A percentile compares a stretch with the other conserved stretches of the same genome.
phyloP scores from a whole-genome alignment of 179 eudicot species.

The Nepenthes alata region DNA sequence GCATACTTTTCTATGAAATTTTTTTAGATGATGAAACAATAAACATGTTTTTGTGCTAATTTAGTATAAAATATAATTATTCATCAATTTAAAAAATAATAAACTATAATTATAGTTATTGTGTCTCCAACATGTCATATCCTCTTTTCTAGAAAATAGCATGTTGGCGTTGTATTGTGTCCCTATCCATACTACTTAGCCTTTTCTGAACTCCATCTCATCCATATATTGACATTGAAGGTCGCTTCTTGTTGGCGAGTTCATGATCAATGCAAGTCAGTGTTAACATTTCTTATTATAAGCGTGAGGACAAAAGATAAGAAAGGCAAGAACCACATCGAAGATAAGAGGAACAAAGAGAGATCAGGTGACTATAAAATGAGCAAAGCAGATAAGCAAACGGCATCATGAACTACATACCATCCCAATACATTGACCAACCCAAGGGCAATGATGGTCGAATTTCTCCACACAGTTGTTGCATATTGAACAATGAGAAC shows the following conservation, averaged over 20 bases:
- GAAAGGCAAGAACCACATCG: not conserved
- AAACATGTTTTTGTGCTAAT: too few relatives aligned
- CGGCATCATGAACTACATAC: conserved; percentile 15
- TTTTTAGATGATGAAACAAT: too few relatives aligned
- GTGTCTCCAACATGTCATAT: too few relatives aligned
- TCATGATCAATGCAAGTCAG: not conserved
- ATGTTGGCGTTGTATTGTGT: too few relatives aligned
- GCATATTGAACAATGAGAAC: conserved; percentile 69
- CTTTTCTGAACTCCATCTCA: not conserved
- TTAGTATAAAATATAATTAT: too few relatives aligned
- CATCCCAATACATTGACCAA: conserved; percentile 40
- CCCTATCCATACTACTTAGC: too few relatives aligned
- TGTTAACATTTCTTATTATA: not conserved
- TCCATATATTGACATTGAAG: not conserved
- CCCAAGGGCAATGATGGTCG: conserved; percentile 81
- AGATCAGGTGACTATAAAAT: not conserved
- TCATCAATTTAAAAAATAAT: too few relatives aligned
- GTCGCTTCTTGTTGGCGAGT: too few relatives aligned
- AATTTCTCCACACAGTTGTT: conserved; percentile 66
- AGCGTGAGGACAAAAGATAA: not conserved
- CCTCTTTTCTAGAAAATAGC: too few relatives aligned
- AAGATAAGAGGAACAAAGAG: not conserved
- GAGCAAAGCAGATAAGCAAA: not conserved
- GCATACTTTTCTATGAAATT: too few relatives aligned
- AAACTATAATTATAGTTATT: too few relatives aligned